Conservation (phyloP, 208 protist genomes). For the Wallacemonas collosoma region DNA sequence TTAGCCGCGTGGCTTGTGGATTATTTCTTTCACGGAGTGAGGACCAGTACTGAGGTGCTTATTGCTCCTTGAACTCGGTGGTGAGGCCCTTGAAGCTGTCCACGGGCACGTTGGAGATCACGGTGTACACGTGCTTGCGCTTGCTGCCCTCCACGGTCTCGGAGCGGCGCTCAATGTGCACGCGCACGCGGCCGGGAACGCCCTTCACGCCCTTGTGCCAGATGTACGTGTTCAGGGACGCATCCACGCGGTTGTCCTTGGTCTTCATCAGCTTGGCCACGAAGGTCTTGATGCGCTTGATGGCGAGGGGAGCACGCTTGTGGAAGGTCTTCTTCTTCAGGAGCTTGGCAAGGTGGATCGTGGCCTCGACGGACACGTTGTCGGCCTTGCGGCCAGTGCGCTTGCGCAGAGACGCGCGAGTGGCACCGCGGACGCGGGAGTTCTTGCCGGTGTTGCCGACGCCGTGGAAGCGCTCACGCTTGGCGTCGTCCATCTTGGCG, state of each 20-base stretch:
- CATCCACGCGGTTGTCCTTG: conserved; percentile 97
- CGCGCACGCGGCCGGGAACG: conserved; percentile 94
- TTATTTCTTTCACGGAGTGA: conserved; percentile 7
- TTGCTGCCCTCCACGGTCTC: conserved; percentile 82
- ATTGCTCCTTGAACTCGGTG: conserved; percentile 79
- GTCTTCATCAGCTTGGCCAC: conserved; percentile 96
- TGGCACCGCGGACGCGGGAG: conserved; percentile 83
- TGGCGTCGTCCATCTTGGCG: conserved; percentile 85
- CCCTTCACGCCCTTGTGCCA: conserved; percentile 97
- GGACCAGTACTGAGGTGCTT: conserved; percentile 17
- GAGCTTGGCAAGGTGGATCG: conserved; percentile 97
- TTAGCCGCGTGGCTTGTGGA: neutral
- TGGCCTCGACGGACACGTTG: conserved; percentile 95
- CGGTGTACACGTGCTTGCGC: conserved; percentile 91
- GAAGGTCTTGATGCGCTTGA: conserved; percentile 96
- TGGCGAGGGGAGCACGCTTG: conserved; percentile 95
- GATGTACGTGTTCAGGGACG: conserved; percentile 96
- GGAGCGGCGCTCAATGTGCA: conserved; percentile 90
- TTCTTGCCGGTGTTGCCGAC: conserved; percentile 88
- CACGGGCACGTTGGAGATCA: conserved; percentile 88
- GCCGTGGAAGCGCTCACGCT: conserved; percentile 85
- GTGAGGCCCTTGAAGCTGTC: conserved; percentile 86
- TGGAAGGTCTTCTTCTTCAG: conserved; percentile 97
- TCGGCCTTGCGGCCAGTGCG: conserved; percentile 84
- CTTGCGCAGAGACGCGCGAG: conserved; percentile 83